Base-by-base conservation (phyloP, 805 yeast species). In the Wickerhamomyces ciferrii region DNA sequence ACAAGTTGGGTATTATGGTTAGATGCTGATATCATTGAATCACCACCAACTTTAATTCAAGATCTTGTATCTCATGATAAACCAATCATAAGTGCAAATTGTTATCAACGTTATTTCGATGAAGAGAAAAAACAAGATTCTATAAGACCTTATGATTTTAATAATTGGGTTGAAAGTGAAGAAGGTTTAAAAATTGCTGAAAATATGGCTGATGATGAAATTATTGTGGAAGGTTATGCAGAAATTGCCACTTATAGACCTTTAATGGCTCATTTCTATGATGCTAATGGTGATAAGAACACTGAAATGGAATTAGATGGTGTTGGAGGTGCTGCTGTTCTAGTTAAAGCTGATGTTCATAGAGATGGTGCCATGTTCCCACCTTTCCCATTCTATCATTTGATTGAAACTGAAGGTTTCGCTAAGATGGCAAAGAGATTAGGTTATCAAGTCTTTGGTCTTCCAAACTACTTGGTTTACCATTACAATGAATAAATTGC, bases 341-440 rank as follows among this genome's bases (percentile, higher is more conserved):
- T 94, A 68, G 99, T 94, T 27, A 89, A 92, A 62, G 96, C 97
- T 11, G 97, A 91, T 55, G 99, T 94, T 45, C 99, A 94, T 68
- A 78, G 99, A 64, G 99, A 94, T 66, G 99, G 99, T 43, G 98
- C 98, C 46, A 92, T 94, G 97, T 94, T 94, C 79, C 99, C 99
- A 17, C 87, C 95, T 43, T 94, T 94, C 79, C 94, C 99, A 49
- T 94, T 94, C 74, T 91, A 92, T 65, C 96, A 94, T 65, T 75
- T 94, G 65, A 90, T 94, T 53, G 99, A 94, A 71, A 91, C 97
- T 10, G 99, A 94, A 69, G 99, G 99, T 17, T 94, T 94, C 68
- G 97, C 94, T n/a, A 85, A 84, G 66, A 94, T 94, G 98, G 97
- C 96, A 39, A 89, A 90, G 66, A 75, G 98, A 56, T 74, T 94